phyloP scores from a whole-genome alignment of 331 rosid species.

The Acacia concinna region DNA sequence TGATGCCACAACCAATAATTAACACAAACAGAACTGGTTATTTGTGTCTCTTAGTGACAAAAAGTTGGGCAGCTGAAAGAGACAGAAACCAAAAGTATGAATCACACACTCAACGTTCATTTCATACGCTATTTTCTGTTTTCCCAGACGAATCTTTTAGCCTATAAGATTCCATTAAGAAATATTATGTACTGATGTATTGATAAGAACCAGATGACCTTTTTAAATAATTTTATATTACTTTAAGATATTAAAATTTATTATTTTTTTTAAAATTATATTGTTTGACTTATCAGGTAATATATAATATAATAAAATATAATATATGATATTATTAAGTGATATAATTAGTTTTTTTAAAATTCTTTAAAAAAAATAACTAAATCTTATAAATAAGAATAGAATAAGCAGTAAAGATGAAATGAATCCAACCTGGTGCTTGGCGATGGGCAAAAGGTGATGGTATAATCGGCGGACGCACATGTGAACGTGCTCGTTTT shows the following conservation, averaged over 20 bases:
- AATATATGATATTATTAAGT: too few relatives aligned
- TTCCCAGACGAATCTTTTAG: neutral
- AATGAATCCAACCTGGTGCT: slow-evolving; percentile 63
- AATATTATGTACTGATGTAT: too few relatives aligned
- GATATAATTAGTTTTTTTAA: too few relatives aligned
- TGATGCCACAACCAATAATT: neutral
- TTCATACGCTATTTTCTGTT: neutral
- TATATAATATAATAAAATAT: too few relatives aligned
- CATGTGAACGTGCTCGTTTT: slow-evolving; percentile 89
- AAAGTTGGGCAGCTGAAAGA: neutral
- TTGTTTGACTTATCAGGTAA: too few relatives aligned
- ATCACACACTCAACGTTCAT: neutral
- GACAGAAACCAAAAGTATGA: neutral
- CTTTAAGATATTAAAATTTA: too few relatives aligned
- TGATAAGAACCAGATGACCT: too few relatives aligned
- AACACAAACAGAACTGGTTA: neutral
- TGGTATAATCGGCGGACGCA: slow-evolving; percentile 59
- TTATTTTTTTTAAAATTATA: too few relatives aligned
- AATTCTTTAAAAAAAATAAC: too few relatives aligned
- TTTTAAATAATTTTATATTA: too few relatives aligned
- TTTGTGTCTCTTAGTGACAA: neutral
- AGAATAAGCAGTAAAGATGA: too few relatives aligned
- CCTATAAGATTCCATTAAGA: neutral
- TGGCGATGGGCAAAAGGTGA: slow-evolving; percentile 82
- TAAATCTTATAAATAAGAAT: too few relatives aligned